Base-by-base conservation (phyloP, 805 yeast genomes). In the Cyberlindnera maritima region DNA sequence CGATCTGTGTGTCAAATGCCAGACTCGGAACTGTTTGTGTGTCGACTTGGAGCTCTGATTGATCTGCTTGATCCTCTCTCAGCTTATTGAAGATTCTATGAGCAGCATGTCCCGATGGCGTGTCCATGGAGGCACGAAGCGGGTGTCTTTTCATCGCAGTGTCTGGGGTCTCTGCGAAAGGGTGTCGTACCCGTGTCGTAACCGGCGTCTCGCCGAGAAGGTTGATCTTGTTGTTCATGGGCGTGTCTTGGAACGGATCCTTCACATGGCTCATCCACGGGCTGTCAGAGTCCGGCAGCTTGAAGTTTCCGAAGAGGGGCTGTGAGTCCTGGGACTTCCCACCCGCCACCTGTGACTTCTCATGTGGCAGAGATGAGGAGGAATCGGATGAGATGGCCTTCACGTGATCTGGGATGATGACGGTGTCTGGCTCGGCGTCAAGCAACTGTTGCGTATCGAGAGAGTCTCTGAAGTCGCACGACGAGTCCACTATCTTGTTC, bases 221-320 rank as follows among this genome's bases (percentile, higher is more conserved):
- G n/a, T 25, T 39, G n/a, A 32, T 29, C 34, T 46, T 52, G 31
- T 41, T 33, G 26, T 12, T 32, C 9, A 37, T 23, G 4, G 62
- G 61, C 0, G 64, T 59, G 12, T 58, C 62, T 28, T 63, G 67
- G 49, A 72, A 72, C 7, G 77, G 77, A 48, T 72, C 63, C 23
- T 52, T 57, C 17, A 70, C 55, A 28, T 62, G 63, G 19, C 55
- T 59, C 15, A 69, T 43, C 57, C 62, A 59, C 3, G 65, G 60
- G n/a, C 56, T 55, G 15, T 51, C 51, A 2, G 53, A 26, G 15
- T 54, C 47, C 2, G 26, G 36, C 20, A 53, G 29, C 29, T 46
- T 43, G 13, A 54, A 13, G 2, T 47, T 36, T 15, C 50, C 55
- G 39, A 54, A 51, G 1, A 67, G 63, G 2, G 63, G 34, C 7